These are phyloP conservation scores for Paralagenidium karlingii DNA, from an alignment of 352 stramenopile species.

Conservation along the genomic window DNA sequence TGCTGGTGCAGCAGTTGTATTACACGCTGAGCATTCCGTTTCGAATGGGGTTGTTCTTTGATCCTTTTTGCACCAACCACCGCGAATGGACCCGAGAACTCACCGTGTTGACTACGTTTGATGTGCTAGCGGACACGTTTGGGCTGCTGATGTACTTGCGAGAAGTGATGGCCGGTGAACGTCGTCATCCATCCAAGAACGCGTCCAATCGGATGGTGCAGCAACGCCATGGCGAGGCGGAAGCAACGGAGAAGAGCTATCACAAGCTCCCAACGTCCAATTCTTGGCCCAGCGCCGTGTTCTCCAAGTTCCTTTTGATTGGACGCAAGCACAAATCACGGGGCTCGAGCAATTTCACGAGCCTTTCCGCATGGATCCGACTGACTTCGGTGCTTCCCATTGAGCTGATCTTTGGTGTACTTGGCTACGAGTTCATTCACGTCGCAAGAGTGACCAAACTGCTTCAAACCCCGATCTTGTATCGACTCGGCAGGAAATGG, in stretches of 20 bases:
- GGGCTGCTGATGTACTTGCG: conserved; percentile 24
- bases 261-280: background rate
- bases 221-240: conserved; percentile 10
- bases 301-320: background rate
- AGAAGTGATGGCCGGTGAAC: conserved; percentile 5
- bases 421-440: conserved; percentile 36
- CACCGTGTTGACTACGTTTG: conserved; percentile 18
- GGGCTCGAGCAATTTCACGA: too few relatives aligned
- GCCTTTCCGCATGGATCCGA: too few relatives aligned
- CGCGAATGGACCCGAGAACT: conserved; percentile 25
- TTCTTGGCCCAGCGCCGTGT: background rate
- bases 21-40: conserved; percentile 39
- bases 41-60: conserved; percentile 56
- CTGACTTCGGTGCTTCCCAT: background rate
- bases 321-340: background rate
- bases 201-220: background rate
- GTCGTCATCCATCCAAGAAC: background rate
- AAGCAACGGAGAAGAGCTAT: conserved; percentile 6
- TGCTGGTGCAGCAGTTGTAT: conserved; percentile 18
- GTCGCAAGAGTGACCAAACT: conserved; percentile 47
- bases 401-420: background rate
- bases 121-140: conserved; percentile 26
- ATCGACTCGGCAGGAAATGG: conserved; percentile 13
- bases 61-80: conserved; percentile 17
- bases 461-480: conserved; percentile 31